Base-by-base conservation (phyloP, 129 eudicot species). In the Mikania micrantha region DNA sequence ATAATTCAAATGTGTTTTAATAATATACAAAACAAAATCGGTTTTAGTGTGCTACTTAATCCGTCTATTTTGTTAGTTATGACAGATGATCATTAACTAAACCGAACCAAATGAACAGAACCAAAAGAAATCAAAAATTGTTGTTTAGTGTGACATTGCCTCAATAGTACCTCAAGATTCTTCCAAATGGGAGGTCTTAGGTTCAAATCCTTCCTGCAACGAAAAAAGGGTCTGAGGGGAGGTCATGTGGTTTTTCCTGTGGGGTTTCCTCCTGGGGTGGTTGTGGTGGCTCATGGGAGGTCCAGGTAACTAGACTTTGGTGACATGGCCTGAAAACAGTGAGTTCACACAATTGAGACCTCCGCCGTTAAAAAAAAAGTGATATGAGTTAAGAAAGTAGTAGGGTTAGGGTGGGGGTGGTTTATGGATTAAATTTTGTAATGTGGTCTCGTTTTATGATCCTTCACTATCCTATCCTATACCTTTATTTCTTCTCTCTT, bases 371-470 rank as follows among this genome's bases (percentile, higher is more conserved):
- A n/a, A n/a, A 27, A 57, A 71, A 27, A 29, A 9, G 32, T 56
- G 75, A 12, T 25, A 17, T 53, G 20, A 10, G 61, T 27, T 54
- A 24, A 24, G 35, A 27, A 54, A 25, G 35, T 25, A 12, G 61
- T 25, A 27, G 61, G 35, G 61, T 11, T 25, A 5, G 61, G 36
- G n/a, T 52, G 31, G 47, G 56, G 69, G 17, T 16, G 70, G 50
- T 24, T 61, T 34, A 34, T 49, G 70, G 61, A 36, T 27, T n/a
- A 62, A 56, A 38, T 56, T 69, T 24, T 54, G 54, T 56, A 54
- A 61, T 38, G 65, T 69, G 74, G 65, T 35, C 56, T 69, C 54
- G 31, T 69, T 56, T 12, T 69, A 69, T 69, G 74, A 54, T 41
- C 20, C 41, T 69, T 69, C 74, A 56, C 53, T 39, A 29, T 69